phyloP scores from a whole-genome alignment of 352 stramenopile species.

The Thalassiosira pacifica region DNA sequence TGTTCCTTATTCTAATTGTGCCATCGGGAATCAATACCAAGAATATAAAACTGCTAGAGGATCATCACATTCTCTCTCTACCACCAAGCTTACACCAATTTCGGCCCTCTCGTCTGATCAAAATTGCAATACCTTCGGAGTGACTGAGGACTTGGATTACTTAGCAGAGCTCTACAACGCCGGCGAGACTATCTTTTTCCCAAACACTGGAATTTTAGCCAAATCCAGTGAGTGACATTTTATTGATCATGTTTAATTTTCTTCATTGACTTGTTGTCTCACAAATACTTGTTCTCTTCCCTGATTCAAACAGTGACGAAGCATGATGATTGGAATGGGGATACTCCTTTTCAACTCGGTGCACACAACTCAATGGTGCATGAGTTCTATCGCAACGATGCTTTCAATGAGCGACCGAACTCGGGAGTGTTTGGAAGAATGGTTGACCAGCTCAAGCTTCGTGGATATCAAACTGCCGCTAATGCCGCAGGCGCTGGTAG shows the following conservation, averaged over 20 bases:
- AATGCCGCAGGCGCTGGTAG: background rate
- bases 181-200: background rate
- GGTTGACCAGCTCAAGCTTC: background rate
- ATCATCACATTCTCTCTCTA: no score
- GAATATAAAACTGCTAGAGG: no score
- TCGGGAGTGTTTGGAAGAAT: background rate
- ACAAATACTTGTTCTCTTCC: no score
- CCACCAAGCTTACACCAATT: no score
- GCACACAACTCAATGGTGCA: background rate
- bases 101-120: no score
- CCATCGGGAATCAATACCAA: slow-evolving; percentile 38
- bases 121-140: slow-evolving; percentile 70
- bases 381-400: background rate
- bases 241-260: no score
- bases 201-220: background rate
- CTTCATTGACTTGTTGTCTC: no score
- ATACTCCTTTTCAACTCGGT: background rate
- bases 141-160: slow-evolving; percentile 58
- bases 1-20: slow-evolving; percentile 59
- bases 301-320: no score
- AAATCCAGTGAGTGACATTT: no score
- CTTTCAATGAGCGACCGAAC: background rate
- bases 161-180: slow-evolving; percentile 72
- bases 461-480: slow-evolving; percentile 6
- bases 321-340: background rate